Base-by-base conservation (phyloP, 495 filamentous ascomycete species). In the Penicillium ucsense region DNA sequence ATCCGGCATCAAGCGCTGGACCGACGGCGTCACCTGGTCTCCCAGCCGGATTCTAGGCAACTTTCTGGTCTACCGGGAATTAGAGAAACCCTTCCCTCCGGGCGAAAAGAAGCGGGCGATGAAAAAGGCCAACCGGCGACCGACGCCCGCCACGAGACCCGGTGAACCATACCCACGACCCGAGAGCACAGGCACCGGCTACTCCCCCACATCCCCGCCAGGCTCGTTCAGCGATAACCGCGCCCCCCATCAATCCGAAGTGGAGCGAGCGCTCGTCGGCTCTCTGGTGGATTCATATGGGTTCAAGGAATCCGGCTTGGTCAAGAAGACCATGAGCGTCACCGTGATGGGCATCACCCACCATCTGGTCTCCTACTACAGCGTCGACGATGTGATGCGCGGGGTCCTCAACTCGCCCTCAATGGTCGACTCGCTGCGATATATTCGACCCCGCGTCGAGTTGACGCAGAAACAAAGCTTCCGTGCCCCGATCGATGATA, bases 1-100 rank as follows among this genome's bases (percentile, higher is more conserved):
- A 1, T 91, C 89, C 1, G 86, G 86, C 3, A 94, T 95, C 65
- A 94, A 91, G 67, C 77, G 90, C 36, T 95, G 90, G 90, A 95
- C 90, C 0, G 90, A 96, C 61, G 88, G 89, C 3, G 76, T 86
- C 8, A 80, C 80, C 11, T 95, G 90, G 90, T 91, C 86, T 56
- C 89, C 90, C 0, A 94, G 89, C 61, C 82, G 90, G 10, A 90
- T 95, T 33, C 67, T 92, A 38, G 84, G 82, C 38, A 94, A 95
- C 55, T 94, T 89, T 55, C 77, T 95, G 31, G 77, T 96, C 51
- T 96, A 96, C 61, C 84, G 90, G 20, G 87, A 96, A 57, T 72
- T 94, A 33, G 80, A 88, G 45, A 82, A 84, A 48, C 82, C 84
- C 0, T 89, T 91, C 53, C 82, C 85, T 3, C 86, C 88, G 0